Evolutionary conservation across 371 early-diverging fungal genomes (phyloP).

Genomic region (Smittium mucronatum): DNA sequence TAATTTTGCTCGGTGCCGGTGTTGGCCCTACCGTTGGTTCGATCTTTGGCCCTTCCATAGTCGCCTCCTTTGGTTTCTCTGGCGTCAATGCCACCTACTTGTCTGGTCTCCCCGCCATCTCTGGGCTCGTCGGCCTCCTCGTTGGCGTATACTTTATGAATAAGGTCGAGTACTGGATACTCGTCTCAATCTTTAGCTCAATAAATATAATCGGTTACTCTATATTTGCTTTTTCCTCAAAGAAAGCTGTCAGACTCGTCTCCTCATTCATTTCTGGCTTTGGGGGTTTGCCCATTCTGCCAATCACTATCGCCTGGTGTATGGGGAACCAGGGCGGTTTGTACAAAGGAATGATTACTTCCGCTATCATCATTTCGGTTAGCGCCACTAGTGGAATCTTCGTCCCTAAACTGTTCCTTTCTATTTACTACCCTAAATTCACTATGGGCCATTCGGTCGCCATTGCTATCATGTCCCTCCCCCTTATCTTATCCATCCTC

Average conservation of each 20-base stretch:
- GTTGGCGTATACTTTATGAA: not conserved
- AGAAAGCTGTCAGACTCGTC: not conserved
- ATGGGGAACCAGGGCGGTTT: not conserved
- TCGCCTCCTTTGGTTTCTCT: constrained; percentile 9
- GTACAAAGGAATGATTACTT: not conserved
- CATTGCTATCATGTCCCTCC: not conserved
- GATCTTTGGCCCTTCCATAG: constrained; percentile 12
- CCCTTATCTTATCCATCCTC: not conserved
- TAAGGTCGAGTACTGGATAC: not conserved
- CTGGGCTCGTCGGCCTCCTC: constrained; percentile 10
- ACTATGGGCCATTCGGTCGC: constrained; percentile 1
- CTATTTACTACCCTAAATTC: not conserved
- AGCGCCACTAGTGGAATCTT: constrained; percentile 3
- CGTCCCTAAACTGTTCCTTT: not conserved
- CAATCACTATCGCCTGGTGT: not conserved
- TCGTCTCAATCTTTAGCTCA: constrained; percentile 12
- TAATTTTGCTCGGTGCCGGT: too few species aligned
- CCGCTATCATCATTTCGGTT: not conserved
- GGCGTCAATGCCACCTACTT: constrained; percentile 9
- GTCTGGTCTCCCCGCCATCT: constrained; percentile 1
- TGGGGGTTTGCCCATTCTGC: not conserved
- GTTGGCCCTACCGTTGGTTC: too few species aligned
- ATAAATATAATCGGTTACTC: not conserved
- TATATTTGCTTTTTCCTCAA: not conserved
- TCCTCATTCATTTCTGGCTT: not conserved